A percentile compares a stretch with the other conserved stretches of the same genome.
Conservation (phyloP, 495 filamentous ascomycete genomes). For the Xylaria venustula region DNA sequence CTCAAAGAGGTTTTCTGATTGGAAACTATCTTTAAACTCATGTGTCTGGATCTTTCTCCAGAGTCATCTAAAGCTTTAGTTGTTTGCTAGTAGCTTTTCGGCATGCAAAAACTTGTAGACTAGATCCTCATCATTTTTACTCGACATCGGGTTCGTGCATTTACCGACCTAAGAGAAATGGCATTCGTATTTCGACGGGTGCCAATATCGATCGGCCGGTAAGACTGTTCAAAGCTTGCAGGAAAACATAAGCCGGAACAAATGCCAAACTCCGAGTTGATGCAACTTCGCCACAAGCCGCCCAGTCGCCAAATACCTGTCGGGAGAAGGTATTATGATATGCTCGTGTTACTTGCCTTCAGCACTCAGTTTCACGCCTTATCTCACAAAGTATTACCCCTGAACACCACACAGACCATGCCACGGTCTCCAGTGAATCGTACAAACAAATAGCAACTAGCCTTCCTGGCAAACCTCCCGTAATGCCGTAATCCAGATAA, state of each 20-base stretch:
- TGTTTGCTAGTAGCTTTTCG: slow-evolving; percentile 23
- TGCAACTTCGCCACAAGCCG: slow-evolving; percentile 6
- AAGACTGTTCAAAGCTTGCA: slow-evolving; percentile 11
- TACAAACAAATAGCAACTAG: slow-evolving; percentile 30
- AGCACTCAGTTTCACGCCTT: not conserved
- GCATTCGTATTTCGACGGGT: slow-evolving; percentile 30
- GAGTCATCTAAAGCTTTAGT: slow-evolving; percentile 26
- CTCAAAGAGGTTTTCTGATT: slow-evolving; percentile 30
- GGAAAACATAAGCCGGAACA: not conserved
- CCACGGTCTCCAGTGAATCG: slow-evolving; percentile 18
- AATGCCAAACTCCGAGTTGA: slow-evolving; percentile 3
- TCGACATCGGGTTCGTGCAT: slow-evolving; percentile 18
- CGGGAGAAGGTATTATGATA: not conserved
- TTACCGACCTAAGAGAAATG: slow-evolving; percentile 25
- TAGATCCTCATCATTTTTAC: slow-evolving; percentile 24
- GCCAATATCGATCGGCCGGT: slow-evolving; percentile 28
- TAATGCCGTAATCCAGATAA: slow-evolving; percentile 33
- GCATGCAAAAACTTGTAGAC: slow-evolving; percentile 31
- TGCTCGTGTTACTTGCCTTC: slow-evolving; percentile 5
- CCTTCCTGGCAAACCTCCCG: slow-evolving; percentile 20
- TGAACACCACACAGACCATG: slow-evolving; percentile 20
- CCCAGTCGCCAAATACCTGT: not conserved
- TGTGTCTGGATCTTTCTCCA: slow-evolving; percentile 25
- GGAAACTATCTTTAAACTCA: slow-evolving; percentile 32
- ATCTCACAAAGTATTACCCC: slow-evolving; percentile 12